Conservation (phyloP, 495 filamentous ascomycete species). For the Penicillium canariense region DNA sequence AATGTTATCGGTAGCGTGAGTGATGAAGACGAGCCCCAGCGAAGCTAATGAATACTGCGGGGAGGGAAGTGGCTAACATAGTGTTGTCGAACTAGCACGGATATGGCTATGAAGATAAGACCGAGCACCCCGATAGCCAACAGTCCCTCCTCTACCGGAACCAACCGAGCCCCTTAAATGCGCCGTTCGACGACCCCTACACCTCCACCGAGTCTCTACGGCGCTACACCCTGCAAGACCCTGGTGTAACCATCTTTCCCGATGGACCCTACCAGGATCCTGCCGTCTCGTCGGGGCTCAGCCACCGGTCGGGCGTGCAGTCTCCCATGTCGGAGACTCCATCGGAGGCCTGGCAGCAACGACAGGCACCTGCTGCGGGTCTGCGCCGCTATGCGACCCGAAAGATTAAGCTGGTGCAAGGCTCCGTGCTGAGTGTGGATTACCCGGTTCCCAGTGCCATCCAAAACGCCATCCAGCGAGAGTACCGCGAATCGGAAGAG, state of each 20-base stretch:
- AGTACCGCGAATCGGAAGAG: constrained; percentile 84
- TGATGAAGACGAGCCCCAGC: background rate
- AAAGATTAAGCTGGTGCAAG: constrained; percentile 94
- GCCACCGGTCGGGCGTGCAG: constrained; percentile 21
- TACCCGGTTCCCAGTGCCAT: constrained; percentile 97
- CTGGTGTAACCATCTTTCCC: constrained; percentile 33
- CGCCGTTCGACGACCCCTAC: constrained; percentile 77
- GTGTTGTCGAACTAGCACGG: constrained; percentile 18
- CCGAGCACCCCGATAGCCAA: constrained; percentile 26
- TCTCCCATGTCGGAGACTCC: constrained; percentile 38
- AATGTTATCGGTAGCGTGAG: constrained; percentile 1
- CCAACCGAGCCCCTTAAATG: constrained; percentile 54
- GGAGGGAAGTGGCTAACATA: constrained; percentile 5
- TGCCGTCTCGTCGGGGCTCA: constrained; percentile 46
- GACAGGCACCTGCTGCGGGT: constrained; percentile 65
- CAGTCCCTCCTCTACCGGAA: constrained; percentile 38
- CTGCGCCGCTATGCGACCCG: constrained; percentile 88
- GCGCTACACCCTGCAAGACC: constrained; percentile 38
- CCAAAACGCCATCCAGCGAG: constrained; percentile 90
- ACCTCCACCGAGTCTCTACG: constrained; percentile 44
- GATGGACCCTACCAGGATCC: constrained; percentile 55
- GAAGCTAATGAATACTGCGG: background rate
- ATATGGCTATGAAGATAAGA: constrained; percentile 30
- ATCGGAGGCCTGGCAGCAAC: constrained; percentile 76
- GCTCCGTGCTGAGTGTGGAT: constrained; percentile 92